Conservation (phyloP, 495 filamentous ascomycete genomes). For the Xanthoparmelia taractica region DNA sequence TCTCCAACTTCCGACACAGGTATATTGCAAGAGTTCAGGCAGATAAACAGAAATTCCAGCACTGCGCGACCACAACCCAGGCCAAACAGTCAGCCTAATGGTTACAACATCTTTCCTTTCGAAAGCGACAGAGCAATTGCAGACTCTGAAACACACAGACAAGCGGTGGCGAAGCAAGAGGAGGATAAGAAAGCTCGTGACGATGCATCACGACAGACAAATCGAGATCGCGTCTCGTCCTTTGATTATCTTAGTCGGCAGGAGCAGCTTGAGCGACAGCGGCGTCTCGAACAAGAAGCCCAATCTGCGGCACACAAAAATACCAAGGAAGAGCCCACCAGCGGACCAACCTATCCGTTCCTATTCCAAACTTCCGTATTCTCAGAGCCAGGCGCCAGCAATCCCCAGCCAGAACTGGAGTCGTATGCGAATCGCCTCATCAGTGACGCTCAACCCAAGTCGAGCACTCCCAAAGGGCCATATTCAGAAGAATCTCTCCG, state of each 20-base stretch:
- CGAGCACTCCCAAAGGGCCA: slow-evolving; percentile 15
- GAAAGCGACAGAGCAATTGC: slow-evolving; percentile 7
- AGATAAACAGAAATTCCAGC: slow-evolving; percentile 15
- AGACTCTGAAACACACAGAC: slow-evolving; percentile 11
- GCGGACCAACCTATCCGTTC: slow-evolving; percentile 19
- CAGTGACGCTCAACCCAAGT: slow-evolving; percentile 3
- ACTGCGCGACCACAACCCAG: slow-evolving; percentile 2
- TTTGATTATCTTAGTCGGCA: slow-evolving; percentile 18
- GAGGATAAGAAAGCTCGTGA: slow-evolving; percentile 2
- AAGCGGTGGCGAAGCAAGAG: slow-evolving; percentile 2
- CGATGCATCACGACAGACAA: not conserved
- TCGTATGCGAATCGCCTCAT: slow-evolving; percentile 9
- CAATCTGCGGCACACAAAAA: not conserved
- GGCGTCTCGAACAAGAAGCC: slow-evolving; percentile 7
- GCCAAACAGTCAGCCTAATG: slow-evolving; percentile 21
- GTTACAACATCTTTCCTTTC: not conserved
- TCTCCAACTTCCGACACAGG: slow-evolving; percentile 17
- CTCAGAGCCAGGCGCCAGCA: slow-evolving; percentile 8
- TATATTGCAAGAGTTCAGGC: slow-evolving; percentile 4
- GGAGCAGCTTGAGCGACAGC: slow-evolving; percentile 13
- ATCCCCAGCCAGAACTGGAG: slow-evolving; percentile 5
- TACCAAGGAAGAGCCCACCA: slow-evolving; percentile 14
- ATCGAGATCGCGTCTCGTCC: slow-evolving; percentile 12
- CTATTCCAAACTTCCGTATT: slow-evolving; percentile 16
- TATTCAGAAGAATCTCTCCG: slow-evolving; percentile 18